Base-by-base conservation (phyloP, 2,329 filamentous ascomycete species). In the Aureobasidium sp. region DNA sequence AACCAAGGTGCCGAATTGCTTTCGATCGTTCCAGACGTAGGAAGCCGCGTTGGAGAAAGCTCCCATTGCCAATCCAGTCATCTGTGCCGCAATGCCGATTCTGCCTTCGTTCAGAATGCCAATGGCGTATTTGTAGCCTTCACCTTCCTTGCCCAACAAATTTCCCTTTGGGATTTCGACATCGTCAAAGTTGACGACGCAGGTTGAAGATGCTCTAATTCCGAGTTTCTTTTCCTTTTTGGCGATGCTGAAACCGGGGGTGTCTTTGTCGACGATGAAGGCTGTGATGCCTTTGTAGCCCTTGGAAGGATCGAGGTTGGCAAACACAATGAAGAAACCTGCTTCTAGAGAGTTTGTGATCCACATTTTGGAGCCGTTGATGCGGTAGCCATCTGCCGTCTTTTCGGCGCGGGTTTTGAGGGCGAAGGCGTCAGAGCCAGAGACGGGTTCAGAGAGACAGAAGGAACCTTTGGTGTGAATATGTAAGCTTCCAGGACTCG, bases 171-270 rank as follows among this genome's bases (percentile, higher is more conserved):
- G 91, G 42, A 99, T 83, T 71, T 93, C 85, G 58, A 97, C 91
- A 70, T 99, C 94, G 76, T 99, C 94, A 69, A 99, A 96, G 82
- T 90, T 97, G 75, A 99, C 82, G 65, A 97, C 93, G 76, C 94
- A 99, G 36, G 94, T 99, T 78, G 90, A 95, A 78, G 90, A 95
- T 59, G 94, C 94, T 72, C 85, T 88, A 79, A 99, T 99, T 63
- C 94, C 94, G 53, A 99, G 86, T 82, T 99, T 99, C 88, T 97
- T 97, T 82, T 99, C 94, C 82, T 99, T 99, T 85, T 99, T 99
- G 44, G 94, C 91, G 71, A 99, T 95, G 64, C 85, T 87, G 81
- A 99, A 97, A 37, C 94, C 94, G 61, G 88, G 86, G 54, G 85
- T 89, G 70, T 82, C 87, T 81, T 96, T 97, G 77, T 97, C 92